phyloP scores from a whole-genome alignment of 2,329 filamentous ascomycete genomes.

The Ascochyta koolunga region DNA sequence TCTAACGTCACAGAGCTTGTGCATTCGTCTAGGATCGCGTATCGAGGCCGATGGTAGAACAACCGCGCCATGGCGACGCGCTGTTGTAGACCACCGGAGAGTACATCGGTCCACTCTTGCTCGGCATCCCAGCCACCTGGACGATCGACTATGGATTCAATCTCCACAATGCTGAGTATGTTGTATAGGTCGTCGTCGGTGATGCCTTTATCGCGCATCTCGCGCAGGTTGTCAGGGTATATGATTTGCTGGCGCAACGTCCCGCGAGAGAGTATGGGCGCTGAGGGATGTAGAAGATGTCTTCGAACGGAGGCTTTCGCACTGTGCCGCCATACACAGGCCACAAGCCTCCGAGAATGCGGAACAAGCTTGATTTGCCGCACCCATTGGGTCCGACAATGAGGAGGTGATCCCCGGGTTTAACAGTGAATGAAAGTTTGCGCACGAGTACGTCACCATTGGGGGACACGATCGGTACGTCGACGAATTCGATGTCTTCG shows the following conservation, averaged over 20 bases:
- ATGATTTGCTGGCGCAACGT: conserved; percentile 96
- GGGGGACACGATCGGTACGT: conserved; percentile 94
- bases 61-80: conserved; percentile 94
- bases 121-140: conserved; percentile 90
- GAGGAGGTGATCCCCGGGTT: conserved; percentile 85
- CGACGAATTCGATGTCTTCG: conserved; percentile 79
- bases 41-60: conserved; percentile 91
- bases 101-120: conserved; percentile 93
- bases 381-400: conserved; percentile 97
- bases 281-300: conserved; percentile 98
- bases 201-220: conserved; percentile 84
- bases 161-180: conserved; percentile 79
- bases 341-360: conserved; percentile 95
- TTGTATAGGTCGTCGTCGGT: conserved; percentile 80
- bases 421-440: conserved; percentile 84
- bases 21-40: conserved; percentile 96
- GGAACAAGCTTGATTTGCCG: conserved; percentile 94
- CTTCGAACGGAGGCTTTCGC: conserved; percentile 85
- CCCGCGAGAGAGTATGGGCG: conserved; percentile 90
- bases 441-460: conserved; percentile 92
- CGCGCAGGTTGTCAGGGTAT: conserved; percentile 86
- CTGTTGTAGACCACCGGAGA: conserved; percentile 92
- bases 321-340: conserved; percentile 96
- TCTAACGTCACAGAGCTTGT: conserved; percentile 95
- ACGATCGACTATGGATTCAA: conserved; percentile 80